Base-by-base conservation (phyloP, 805 yeast species). In the Brettanomyces anomalus region DNA sequence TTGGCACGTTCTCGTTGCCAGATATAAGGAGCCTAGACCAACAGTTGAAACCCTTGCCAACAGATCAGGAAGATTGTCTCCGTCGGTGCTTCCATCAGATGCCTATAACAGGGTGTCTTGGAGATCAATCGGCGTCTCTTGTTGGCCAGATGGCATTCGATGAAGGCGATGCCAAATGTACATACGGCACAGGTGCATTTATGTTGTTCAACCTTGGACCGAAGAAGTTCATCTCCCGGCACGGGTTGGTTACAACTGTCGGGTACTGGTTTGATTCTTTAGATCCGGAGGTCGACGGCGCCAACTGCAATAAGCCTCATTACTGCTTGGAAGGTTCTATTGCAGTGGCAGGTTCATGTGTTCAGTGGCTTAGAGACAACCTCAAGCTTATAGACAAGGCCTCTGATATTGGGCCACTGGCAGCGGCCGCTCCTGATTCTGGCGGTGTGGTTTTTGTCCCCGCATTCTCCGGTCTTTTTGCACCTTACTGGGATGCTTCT, bases 181-280 rank as follows among this genome's bases (percentile, higher is more conserved):
- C 97, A 10, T 89, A 88, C 57, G 97, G 97, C 49, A 89, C 97
- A 1, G 97, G 97, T 48, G 85, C 95, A 61, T 89, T 89, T 70
- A 64, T 89, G 48, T 70, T 90, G 49, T 86, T 83, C 71, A 89
- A 89, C 64, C 85, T 95, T 2, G 97, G 97, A 45, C 62, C 68
- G 37, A 63, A 70, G 41, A 82, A 86, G 46, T 72, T 87, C 55
- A 72, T 81, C 31, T 78, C 89, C 30, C 70, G 76, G 31, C 79
- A 84, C 57, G 97, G 96, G 39, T 79, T 94, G 13, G 71, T 89
- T 51, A 88, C 96, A 36, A 89, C 97, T 1, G 74, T 88, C 42
- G 96, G 90, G 2, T 90, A 75, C 68, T 86, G 95, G 85, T 84
- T 89, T 65, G 90, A 93, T 33, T 70, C 71, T 43, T 62, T 83